A percentile compares a stretch with the other conserved stretches of the same genome.
Evolutionary conservation across 1,284 basidiomycete species (phyloP).

Genomic region (Meripilus lineatus): DNA sequence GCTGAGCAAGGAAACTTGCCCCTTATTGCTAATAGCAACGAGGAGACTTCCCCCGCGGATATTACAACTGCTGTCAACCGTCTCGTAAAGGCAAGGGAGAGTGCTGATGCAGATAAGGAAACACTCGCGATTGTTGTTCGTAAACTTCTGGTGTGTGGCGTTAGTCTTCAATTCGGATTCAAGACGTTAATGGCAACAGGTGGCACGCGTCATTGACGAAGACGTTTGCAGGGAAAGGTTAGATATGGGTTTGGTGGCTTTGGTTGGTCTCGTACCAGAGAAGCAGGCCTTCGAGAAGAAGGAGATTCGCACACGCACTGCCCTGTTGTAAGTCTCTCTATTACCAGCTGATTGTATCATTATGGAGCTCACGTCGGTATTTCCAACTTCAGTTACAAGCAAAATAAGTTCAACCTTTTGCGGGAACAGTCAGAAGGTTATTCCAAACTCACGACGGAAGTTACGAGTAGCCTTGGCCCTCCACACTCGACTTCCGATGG

Average conservation of each 20-base stretch:
- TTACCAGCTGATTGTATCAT: not conserved
- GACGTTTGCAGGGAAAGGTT: conserved; percentile 67
- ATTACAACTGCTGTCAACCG: conserved; percentile 25
- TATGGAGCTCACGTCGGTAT: conserved; percentile 6
- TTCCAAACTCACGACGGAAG: conserved; percentile 84
- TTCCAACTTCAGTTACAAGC: conserved; percentile 72
- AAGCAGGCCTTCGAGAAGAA: conserved; percentile 61
- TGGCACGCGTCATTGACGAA: conserved; percentile 48
- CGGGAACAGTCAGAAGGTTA: conserved; percentile 98
- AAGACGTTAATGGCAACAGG: conserved; percentile 29
- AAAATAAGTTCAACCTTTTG: conserved; percentile 97
- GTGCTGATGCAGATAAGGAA: conserved; percentile 58
- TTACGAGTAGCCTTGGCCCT: conserved; percentile 76
- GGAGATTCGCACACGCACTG: conserved; percentile 73
- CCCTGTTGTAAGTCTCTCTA: conserved; percentile 60
- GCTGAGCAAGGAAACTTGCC: conserved; percentile 19
- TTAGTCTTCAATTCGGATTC: conserved; percentile 9
- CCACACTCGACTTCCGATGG: conserved; percentile 60
- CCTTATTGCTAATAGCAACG: conserved; percentile 19
- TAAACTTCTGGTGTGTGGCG: conserved; percentile 55
- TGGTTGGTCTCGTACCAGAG: conserved; percentile 61
- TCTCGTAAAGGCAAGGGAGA: conserved; percentile 42
- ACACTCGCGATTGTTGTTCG: conserved; percentile 55
- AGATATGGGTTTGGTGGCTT: conserved; percentile 56
- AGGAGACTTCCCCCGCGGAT: conserved; percentile 21